These are phyloP conservation scores for Dothistroma pini DNA, from an alignment of 2,329 filamentous ascomycete genomes.

Conservation along the genomic window DNA sequence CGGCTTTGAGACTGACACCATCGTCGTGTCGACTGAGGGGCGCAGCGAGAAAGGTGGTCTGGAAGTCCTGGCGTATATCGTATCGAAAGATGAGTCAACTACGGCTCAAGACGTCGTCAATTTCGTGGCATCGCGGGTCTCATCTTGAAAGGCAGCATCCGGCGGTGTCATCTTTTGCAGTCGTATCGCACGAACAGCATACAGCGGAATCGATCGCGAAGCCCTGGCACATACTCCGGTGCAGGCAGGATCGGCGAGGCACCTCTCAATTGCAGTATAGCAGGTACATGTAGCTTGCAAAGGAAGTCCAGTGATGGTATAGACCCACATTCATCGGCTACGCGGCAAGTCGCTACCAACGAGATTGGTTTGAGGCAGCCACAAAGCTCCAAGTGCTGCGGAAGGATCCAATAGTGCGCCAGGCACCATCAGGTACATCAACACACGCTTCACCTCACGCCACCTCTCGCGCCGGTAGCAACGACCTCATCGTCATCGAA, in stretches of 20 bases:
- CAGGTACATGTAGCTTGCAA: too few species aligned
- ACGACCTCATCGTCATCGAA: not conserved
- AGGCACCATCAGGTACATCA: not conserved
- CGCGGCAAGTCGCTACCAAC: not conserved
- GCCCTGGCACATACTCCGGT: not conserved
- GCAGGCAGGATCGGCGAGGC: not conserved
- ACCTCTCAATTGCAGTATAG: not conserved
- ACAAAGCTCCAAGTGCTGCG: not conserved
- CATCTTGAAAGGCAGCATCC: constrained; percentile 44
- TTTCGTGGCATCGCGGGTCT: constrained; percentile 39
- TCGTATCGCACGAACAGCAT: constrained; percentile 20
- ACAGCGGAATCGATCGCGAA: not conserved
- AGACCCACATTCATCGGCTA: not conserved
- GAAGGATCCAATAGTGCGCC: not conserved
- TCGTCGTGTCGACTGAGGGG: constrained; percentile 16
- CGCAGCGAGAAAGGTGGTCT: constrained; percentile 38
- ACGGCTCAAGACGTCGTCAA: constrained; percentile 36
- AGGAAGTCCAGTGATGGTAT: not conserved
- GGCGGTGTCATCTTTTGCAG: constrained; percentile 43
- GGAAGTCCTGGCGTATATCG: constrained; percentile 45
- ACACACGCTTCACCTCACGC: not conserved
- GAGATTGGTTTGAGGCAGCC: not conserved
- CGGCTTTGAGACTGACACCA: constrained; percentile 7
- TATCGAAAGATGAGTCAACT: constrained; percentile 23
- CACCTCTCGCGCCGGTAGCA: not conserved